phyloP scores from a whole-genome alignment of 768 basidiomycete species.

The Pisolithus marmoratus region DNA sequence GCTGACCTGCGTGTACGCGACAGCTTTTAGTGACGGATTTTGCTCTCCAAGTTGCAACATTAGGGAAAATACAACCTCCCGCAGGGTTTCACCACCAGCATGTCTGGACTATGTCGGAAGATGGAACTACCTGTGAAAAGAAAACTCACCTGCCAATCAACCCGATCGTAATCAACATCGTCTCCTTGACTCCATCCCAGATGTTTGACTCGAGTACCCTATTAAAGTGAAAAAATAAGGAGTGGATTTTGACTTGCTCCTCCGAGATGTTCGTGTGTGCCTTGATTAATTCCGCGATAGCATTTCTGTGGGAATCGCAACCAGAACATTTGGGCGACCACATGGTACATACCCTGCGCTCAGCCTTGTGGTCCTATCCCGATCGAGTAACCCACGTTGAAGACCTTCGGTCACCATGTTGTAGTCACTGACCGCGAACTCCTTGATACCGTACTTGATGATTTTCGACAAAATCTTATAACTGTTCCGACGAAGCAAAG shows the following conservation, averaged over 20 bases:
- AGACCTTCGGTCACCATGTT: slow-evolving; percentile 34
- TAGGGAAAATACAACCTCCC: slow-evolving; percentile 54
- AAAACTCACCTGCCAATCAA: slow-evolving; percentile 39
- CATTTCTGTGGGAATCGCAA: slow-evolving; percentile 26
- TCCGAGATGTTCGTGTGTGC: slow-evolving; percentile 32
- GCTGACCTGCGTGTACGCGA: slow-evolving; percentile 61
- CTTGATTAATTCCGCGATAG: slow-evolving; percentile 43
- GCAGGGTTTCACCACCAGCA: slow-evolving; percentile 46
- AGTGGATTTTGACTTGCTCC: slow-evolving; percentile 32
- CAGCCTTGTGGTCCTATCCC: slow-evolving; percentile 55
- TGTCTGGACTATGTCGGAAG: slow-evolving; percentile 32
- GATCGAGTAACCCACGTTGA: slow-evolving; percentile 45
- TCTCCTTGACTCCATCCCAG: slow-evolving; percentile 53
- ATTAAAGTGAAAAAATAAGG: slow-evolving; percentile 42
- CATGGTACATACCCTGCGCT: slow-evolving; percentile 55
- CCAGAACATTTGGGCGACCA: not conserved
- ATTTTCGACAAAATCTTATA: slow-evolving; percentile 37
- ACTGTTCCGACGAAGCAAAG: slow-evolving; percentile 38
- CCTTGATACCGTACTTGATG: slow-evolving; percentile 37
- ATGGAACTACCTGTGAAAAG: not conserved
- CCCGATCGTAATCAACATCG: slow-evolving; percentile 56
- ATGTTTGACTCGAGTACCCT: slow-evolving; percentile 38
- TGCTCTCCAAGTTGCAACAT: slow-evolving; percentile 60
- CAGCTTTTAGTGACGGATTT: slow-evolving; percentile 66
- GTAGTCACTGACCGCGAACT: slow-evolving; percentile 24